Evolutionary conservation across 2,329 filamentous ascomycete species (phyloP), one percentile per base, ranked within the genome.

Genomic region (Pseudogymnoascus sp.): DNA sequence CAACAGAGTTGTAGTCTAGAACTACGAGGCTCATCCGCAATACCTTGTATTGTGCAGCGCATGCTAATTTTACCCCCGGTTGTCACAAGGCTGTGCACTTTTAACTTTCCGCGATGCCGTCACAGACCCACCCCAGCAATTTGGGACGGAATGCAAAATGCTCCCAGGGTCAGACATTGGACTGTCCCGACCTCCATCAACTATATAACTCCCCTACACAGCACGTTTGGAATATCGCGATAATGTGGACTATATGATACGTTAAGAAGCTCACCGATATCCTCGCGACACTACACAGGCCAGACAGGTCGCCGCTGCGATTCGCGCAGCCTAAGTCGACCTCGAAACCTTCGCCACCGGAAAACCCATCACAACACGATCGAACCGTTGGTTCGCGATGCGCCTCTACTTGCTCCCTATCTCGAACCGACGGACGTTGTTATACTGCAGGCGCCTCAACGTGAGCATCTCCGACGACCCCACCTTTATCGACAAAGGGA

Each of bases 321-420:
- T 56, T 21, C 29, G 29, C 50, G 50, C 50, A 56, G 50, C 17
- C 29, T 35, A 56, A 56, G 50, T 56, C 50, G 50, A 56, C 50
- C 46, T 21, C 29, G 17, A 56, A 33, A 56, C 50, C 29, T 21
- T 13, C 50, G 6, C 29, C 17, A 10, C 19, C 26, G 10, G 9
- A 21, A 33, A 33, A 15, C 50, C 11, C 50, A 56, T 56, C 50
- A 35, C 29, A 56, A 56, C 50, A 29, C 50, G 50, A 56, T 21
- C 4, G 50, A 56, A 21, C 29, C 10, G 33, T 7, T 21, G 50
- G 10, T 56, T 33, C 50, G 50, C 64, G 61, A 97, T 99, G 95
- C 90, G 92, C 75, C 83, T 99, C 76, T 96, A 92, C 78, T 87
- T 99, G 67, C 84, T 99, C 64, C 95, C 95, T 66, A 88, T 99